A percentile compares a stretch with the other conserved stretches of the same genome.
These are phyloP conservation scores for Penicillium decumbens DNA, from an alignment of 2,329 filamentous ascomycete genomes.

Conservation along the genomic window DNA sequence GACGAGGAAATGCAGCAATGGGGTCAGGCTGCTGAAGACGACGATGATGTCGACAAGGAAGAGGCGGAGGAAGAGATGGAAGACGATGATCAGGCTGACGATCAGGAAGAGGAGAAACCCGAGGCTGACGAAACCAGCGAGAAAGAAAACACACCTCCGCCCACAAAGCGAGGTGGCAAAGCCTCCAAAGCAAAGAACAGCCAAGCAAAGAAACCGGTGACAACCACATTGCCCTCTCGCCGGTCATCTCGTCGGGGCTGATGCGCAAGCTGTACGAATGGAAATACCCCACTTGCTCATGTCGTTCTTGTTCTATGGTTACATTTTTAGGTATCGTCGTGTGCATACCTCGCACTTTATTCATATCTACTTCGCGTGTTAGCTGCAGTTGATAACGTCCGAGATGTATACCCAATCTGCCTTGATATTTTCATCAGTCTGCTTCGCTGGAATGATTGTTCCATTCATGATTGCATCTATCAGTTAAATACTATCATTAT, in stretches of 20 bases:
- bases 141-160: constrained; percentile 20
- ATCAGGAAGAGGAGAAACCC: constrained; percentile 18
- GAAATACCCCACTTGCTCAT: background rate
- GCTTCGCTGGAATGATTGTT: background rate
- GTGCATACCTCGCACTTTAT: background rate
- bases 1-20: constrained; percentile 42
- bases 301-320: background rate
- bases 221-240: constrained; percentile 19
- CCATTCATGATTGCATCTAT: background rate
- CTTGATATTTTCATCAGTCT: constrained; percentile 9
- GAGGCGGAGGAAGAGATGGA: constrained; percentile 25
- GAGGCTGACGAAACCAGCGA: constrained; percentile 14
- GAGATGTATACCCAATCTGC: constrained; percentile 24
- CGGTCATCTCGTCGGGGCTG: constrained; percentile 22
- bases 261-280: background rate
- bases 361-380: constrained; percentile 5
- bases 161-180: constrained; percentile 13
- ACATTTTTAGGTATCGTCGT: background rate
- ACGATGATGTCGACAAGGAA: constrained; percentile 27
- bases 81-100: constrained; percentile 13
- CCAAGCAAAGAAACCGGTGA: constrained; percentile 10
- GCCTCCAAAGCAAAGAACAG: constrained; percentile 4
- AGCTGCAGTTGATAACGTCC: constrained; percentile 14
- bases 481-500: background rate
- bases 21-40: constrained; percentile 30